phyloP scores from a whole-genome alignment of 1,139 yeast genomes.

The Kluyveromyces sp. region DNA sequence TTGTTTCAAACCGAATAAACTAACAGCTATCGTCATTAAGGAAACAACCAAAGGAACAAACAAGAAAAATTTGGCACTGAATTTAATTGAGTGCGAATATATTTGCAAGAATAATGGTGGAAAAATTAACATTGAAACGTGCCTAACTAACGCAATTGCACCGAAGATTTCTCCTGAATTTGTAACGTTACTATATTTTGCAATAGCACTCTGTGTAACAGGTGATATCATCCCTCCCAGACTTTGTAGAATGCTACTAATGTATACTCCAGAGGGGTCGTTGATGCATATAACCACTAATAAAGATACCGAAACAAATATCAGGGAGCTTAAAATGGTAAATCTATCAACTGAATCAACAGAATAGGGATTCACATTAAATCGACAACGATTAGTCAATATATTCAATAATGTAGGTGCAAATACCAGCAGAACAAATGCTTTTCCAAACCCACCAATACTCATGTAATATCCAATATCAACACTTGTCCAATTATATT shows the following conservation, averaged over 20 bases:
- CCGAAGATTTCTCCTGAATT: slow-evolving; percentile 49
- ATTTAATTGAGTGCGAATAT: slow-evolving; percentile 34
- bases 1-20: slow-evolving; percentile 10
- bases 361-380: slow-evolving; percentile 21
- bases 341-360: slow-evolving; percentile 50
- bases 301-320: slow-evolving; percentile 37
- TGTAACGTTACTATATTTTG: slow-evolving; percentile 40
- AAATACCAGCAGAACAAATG: slow-evolving; percentile 35
- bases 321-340: slow-evolving; percentile 35
- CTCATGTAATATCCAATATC: slow-evolving; percentile 57
- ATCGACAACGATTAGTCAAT: slow-evolving; percentile 27
- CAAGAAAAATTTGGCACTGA: slow-evolving; percentile 28
- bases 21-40: slow-evolving; percentile 13
- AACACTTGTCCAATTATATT: slow-evolving; percentile 52
- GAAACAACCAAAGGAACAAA: slow-evolving; percentile 18
- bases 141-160: slow-evolving; percentile 41
- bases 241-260: slow-evolving; percentile 30
- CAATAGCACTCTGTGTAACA: slow-evolving; percentile 38
- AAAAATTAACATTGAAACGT: slow-evolving; percentile 32
- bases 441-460: slow-evolving; percentile 41
- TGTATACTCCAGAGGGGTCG: slow-evolving; percentile 11
- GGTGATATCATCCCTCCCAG: slow-evolving; percentile 38
- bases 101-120: slow-evolving; percentile 37
- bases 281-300: slow-evolving; percentile 31
- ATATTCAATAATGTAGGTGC: slow-evolving; percentile 38